Evolutionary conservation across 2,329 filamentous ascomycete species (phyloP).

Genomic region (Aspergillus hortae): DNA sequence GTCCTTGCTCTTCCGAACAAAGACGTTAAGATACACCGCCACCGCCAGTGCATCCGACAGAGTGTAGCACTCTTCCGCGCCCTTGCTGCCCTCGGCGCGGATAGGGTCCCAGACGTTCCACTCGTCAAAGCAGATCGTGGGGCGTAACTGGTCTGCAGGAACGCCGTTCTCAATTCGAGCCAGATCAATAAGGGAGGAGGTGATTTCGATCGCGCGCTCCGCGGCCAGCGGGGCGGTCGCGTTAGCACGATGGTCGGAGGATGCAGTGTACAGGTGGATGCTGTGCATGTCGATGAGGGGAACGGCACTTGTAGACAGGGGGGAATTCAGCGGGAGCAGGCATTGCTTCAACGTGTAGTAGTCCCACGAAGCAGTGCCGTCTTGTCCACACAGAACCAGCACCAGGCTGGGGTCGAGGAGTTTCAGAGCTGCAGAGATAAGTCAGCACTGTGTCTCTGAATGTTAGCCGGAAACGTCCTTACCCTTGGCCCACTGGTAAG

Average conservation of each 20-base stretch:
- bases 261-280: conserved; percentile 74
- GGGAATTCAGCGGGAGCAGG: conserved; percentile 47
- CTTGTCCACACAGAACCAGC: conserved; percentile 72
- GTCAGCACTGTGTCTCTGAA: conserved; percentile 3
- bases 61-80: conserved; percentile 71
- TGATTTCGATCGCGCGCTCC: conserved; percentile 70
- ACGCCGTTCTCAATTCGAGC: conserved; percentile 64
- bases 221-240: conserved; percentile 64
- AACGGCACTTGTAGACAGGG: conserved; percentile 37
- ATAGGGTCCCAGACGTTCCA: conserved; percentile 81
- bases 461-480: background rate
- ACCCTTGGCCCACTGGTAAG: conserved; percentile 58
- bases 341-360: conserved; percentile 69
- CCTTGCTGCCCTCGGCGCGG: conserved; percentile 66
- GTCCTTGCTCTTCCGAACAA: conserved; percentile 66
- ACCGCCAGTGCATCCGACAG: conserved; percentile 75
- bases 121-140: conserved; percentile 77
- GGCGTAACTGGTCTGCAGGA: conserved; percentile 56
- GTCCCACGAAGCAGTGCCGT: conserved; percentile 68
- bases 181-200: conserved; percentile 66
- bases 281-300: conserved; percentile 72
- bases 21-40: conserved; percentile 70
- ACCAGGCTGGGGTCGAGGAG: conserved; percentile 60
- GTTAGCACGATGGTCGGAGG: conserved; percentile 51
- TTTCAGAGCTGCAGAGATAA: conserved; percentile 30